phyloP scores from a whole-genome alignment of 305 asterid species.

The Fraxinus sp. region DNA sequence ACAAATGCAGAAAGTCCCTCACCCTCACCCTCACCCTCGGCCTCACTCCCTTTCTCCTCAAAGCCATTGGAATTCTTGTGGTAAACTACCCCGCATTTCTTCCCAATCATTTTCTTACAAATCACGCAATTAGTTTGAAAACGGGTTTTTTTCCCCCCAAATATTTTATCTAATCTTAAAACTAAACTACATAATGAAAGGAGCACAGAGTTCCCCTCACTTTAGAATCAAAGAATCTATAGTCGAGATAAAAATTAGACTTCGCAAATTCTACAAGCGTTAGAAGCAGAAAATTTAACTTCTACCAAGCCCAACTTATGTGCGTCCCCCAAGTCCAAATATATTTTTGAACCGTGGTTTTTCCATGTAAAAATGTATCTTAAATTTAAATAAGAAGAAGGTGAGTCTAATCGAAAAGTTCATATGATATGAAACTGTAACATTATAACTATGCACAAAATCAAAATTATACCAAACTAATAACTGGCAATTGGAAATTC shows the following conservation, averaged over 20 bases:
- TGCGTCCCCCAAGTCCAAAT: background rate
- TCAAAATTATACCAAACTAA: no score
- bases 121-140: background rate
- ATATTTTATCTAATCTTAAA: background rate
- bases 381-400: background rate
- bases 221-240: background rate
- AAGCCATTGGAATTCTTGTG: background rate
- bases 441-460: no score
- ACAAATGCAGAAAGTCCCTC: background rate
- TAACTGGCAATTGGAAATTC: no score
- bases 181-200: background rate
- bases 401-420: background rate
- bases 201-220: background rate
- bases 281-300: background rate
- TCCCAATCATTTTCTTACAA: background rate
- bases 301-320: background rate
- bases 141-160: background rate
- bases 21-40: background rate
- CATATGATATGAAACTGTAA: background rate
- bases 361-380: background rate
- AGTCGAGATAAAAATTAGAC: background rate
- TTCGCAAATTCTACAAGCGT: background rate
- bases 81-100: background rate
- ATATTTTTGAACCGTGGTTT: background rate
- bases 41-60: background rate